Evolutionary conservation across 2,329 filamentous ascomycete genomes (phyloP), one percentile per base, ranked within the genome.

Genomic region (Phyllosticta paracitricarpa): DNA sequence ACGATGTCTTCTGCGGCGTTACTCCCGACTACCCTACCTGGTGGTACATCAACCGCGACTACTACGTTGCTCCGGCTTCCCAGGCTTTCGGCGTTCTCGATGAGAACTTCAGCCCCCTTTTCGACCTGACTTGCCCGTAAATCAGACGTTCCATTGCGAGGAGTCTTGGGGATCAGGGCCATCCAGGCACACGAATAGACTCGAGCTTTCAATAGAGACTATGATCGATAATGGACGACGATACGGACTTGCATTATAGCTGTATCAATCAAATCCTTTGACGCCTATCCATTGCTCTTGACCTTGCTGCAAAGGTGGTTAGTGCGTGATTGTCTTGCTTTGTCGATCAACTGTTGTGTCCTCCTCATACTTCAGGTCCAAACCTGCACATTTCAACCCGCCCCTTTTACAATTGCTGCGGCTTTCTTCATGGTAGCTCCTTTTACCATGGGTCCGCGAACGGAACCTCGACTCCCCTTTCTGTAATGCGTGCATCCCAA

Each of bases 201-300:
- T 40, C 33, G 33, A 40, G 33, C 33, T 40, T 40, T 40, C 33
- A 40, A 40, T 40, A 40, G 33, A 40, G 33, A 40, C 33, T 40
- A 40, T 40, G 14, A 14, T 40, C 33, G 14, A 17, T 40, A 40
- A 40, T 40, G 33, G 33, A 40, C 33, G 33, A 40, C 33, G 33
- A 40, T 9, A 40, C 33, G 33, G 33, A 40, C 33, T 40, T 40
- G 33, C 33, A 40, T 40, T 40, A 40, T 40, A 40, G 33, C 33
- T 40, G 33, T 40, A 40, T 17, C 33, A 40, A 40, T 64, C 14
- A 69, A 70, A 70, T 69, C 33, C 33, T 40, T 66, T 69, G 65
- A 70, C 69, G 71, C 71, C 60, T 63, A 62, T 69, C 70, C 71
- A 67, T 68, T 73, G 71, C 65, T 73, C 73, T 71, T 54, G 51